Percentiles rank a stretch among this genome's conserved stretches.
Evolutionary conservation across 2,329 filamentous ascomycete genomes (phyloP).

Genomic region (Alternaria solani): DNA sequence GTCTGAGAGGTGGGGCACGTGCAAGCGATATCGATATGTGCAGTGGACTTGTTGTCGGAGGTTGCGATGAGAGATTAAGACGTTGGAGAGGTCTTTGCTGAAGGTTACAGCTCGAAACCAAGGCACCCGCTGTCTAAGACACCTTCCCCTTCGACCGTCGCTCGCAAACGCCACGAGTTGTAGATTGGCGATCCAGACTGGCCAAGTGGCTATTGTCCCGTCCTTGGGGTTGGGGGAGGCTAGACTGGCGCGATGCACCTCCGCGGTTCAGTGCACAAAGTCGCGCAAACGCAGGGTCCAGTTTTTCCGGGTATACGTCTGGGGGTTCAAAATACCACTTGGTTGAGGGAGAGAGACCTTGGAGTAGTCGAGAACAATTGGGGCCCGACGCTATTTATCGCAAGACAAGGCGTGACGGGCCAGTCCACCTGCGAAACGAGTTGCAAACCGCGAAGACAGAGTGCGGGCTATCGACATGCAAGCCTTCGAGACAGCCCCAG

Average conservation of each 20-base stretch:
- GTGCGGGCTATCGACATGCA: constrained; percentile 3
- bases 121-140: constrained; percentile 5
- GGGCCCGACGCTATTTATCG: constrained; percentile 9
- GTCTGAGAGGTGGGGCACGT: constrained; percentile 11
- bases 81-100: neutral
- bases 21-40: constrained; percentile 11
- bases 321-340: neutral
- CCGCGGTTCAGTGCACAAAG: constrained; percentile 8
- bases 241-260: constrained; percentile 16
- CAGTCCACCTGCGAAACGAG: constrained; percentile 5
- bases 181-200: constrained; percentile 18
- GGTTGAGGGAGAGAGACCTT: neutral
- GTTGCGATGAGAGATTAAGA: neutral
- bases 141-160: constrained; percentile 28
- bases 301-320: neutral
- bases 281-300: constrained; percentile 6
- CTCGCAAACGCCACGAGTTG: constrained; percentile 14
- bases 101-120: neutral
- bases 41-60: constrained; percentile 1
- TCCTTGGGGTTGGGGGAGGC: constrained; percentile 3
- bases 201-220: constrained; percentile 11
- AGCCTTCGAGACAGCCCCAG: neutral
- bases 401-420: neutral
- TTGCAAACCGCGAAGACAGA: neutral
- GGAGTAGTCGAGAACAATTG: constrained; percentile 1